phyloP scores from a whole-genome alignment of 75 land plant species.

The Cupressus sempervirens region DNA sequence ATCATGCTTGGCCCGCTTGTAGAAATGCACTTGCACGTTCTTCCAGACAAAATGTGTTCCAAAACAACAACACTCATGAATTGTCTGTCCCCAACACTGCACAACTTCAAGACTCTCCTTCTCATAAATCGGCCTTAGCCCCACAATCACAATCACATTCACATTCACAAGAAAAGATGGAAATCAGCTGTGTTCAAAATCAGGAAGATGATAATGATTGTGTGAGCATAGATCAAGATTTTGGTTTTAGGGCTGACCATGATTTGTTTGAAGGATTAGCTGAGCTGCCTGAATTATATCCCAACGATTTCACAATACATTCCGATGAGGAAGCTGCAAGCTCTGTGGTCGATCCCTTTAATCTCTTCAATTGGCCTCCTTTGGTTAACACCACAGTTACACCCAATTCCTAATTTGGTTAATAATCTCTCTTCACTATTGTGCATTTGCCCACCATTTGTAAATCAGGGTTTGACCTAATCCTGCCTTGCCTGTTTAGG shows the following conservation, averaged over 20 bases:
- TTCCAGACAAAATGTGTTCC: slow-evolving; percentile 10
- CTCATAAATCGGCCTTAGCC: not conserved
- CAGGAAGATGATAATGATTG: not conserved
- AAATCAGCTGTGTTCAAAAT: not conserved
- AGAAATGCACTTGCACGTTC: slow-evolving; percentile 62
- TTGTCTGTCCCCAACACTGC: not conserved
- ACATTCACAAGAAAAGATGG: not conserved
- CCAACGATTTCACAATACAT: not conserved
- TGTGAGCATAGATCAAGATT: not conserved
- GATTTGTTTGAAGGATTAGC: slow-evolving; percentile 9
- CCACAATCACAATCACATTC: too few relatives aligned
- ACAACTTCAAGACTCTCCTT: not conserved
- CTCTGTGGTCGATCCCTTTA: not conserved
- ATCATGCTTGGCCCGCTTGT: slow-evolving; percentile 69
- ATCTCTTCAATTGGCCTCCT: slow-evolving; percentile 6
- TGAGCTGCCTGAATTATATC: not conserved
- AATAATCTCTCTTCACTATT: not conserved
- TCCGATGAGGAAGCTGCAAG: not conserved
- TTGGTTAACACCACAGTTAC: not conserved
- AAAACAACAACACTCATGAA: not conserved
- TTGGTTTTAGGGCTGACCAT: not conserved
- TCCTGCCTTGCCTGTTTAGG: not conserved
- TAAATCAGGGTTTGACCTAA: not conserved
- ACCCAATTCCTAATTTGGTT: not conserved
- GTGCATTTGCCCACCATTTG: not conserved